Base-by-base conservation (phyloP, 495 filamentous ascomycete genomes). In the Podospora appendiculata region DNA sequence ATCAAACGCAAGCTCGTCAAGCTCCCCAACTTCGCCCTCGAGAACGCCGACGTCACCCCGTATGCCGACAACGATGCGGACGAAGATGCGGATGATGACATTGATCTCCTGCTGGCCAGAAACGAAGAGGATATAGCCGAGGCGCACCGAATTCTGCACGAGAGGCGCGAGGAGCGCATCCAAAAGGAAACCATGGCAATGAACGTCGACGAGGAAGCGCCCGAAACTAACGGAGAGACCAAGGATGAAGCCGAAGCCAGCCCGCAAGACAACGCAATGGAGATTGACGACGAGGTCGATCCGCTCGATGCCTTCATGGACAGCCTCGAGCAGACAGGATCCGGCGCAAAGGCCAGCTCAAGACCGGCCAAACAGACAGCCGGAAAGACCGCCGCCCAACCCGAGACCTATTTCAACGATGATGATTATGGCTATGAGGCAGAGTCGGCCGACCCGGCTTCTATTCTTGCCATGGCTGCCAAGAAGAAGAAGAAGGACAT, bases 401-500 rank as follows among this genome's bases (percentile, higher is more conserved):
- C 87, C 1, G 83, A 95, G 68, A 80, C 89, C n/a, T 83, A 95
- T 54, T 93, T 94, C 61, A 82, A 92, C 32, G 86, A 89, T 47
- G 84, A 94, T 40, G 88, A 93, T 45, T 83, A 82, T 33, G 83
- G 86, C 48, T 78, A 88, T 51, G 83, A 85, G 19, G 83, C 88
- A 3, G 86, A 86, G 41, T 76, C 80, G 35, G 84, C 87, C 60
- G 82, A 89, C 16, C 86, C 94, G 48, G 84, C 92, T 61, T 66
- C 72, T 8, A 88, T 96, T 58, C 78, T 96, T 19, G 86, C 89
- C 38, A 86, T 94, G 71, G 84, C 89, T 13, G 88, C 79, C 42
- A 96, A 95, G 63, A 88, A 88, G 64, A 98, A 96, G 77, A 97
- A 95, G 76, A 95, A 96, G 66, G 93, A 99, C 55, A 84, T 97